Conservation (phyloP, 2,329 filamentous ascomycete genomes). For the Dryadomyces quercus-mongolicae region DNA sequence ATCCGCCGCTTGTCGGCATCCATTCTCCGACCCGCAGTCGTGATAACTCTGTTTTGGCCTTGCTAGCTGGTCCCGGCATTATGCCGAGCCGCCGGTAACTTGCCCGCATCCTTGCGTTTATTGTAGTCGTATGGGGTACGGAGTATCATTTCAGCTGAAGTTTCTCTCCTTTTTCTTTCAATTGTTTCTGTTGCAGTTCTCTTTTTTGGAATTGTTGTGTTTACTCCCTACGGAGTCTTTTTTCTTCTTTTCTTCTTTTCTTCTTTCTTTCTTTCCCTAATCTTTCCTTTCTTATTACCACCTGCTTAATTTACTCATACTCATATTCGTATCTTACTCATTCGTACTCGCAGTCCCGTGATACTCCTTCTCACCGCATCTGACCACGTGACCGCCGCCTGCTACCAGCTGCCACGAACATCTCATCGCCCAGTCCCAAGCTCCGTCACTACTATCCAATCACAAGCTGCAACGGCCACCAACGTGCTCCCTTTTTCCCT, state of each 20-base stretch:
- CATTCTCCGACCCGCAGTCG: too few relatives aligned
- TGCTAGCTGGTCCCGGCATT: not conserved
- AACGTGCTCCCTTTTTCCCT: not conserved
- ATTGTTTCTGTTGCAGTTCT: too few relatives aligned
- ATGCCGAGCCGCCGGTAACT: too few relatives aligned
- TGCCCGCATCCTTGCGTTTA: not conserved
- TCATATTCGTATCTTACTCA: not conserved
- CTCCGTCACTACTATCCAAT: conserved; percentile 1
- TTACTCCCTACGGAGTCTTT: not conserved
- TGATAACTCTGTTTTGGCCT: not conserved
- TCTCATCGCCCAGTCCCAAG: not conserved
- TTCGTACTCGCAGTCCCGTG: not conserved
- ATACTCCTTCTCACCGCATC: too few relatives aligned
- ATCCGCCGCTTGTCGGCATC: too few relatives aligned
- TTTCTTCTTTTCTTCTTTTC: not conserved
- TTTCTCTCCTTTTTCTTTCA: too few relatives aligned
- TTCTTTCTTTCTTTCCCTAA: not conserved
- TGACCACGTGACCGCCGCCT: not conserved
- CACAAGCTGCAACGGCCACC: not conserved
- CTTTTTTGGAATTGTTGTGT: not conserved
- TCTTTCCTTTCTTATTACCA: not conserved
- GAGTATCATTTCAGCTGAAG: too few relatives aligned
- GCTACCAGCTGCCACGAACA: not conserved
- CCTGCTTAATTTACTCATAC: not conserved
- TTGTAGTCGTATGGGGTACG: too few relatives aligned